Conservation (phyloP, 129 eudicot species). For the Dittrichia graveolens region DNA sequence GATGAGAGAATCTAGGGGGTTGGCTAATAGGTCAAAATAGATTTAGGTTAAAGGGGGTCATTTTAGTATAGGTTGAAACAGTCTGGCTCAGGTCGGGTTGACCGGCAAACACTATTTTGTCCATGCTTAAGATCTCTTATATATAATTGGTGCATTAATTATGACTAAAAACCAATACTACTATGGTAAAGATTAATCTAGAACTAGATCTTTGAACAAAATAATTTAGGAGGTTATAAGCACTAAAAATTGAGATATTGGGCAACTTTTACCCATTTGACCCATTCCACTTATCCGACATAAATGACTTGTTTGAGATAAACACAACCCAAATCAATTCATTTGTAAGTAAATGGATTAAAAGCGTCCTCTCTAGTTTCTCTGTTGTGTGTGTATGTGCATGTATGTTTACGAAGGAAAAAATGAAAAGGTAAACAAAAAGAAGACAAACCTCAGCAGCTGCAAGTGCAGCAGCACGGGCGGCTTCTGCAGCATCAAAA, state of each 20-base stretch:
- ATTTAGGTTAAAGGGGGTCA: not conserved
- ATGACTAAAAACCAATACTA: too few species aligned
- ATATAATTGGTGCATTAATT: too few species aligned
- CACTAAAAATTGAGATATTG: too few species aligned
- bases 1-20: not conserved
- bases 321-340: too few species aligned
- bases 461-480: slow-evolving; percentile 89
- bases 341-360: too few species aligned
- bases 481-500: slow-evolving; percentile 91
- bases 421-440: not conserved
- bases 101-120: not conserved
- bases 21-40: not conserved
- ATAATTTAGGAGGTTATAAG: too few species aligned
- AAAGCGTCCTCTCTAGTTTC: too few species aligned
- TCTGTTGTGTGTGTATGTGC: not conserved
- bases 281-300: too few species aligned
- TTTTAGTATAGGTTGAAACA: not conserved
- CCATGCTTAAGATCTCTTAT: not conserved
- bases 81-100: not conserved
- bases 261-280: too few species aligned
- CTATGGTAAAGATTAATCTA: too few species aligned
- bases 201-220: not conserved
- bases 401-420: not conserved
- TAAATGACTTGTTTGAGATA: too few species aligned
- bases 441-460: slow-evolving; percentile 80